Conservation (phyloP, 1,284 basidiomycete genomes). For the Moesziomyces sp. region DNA sequence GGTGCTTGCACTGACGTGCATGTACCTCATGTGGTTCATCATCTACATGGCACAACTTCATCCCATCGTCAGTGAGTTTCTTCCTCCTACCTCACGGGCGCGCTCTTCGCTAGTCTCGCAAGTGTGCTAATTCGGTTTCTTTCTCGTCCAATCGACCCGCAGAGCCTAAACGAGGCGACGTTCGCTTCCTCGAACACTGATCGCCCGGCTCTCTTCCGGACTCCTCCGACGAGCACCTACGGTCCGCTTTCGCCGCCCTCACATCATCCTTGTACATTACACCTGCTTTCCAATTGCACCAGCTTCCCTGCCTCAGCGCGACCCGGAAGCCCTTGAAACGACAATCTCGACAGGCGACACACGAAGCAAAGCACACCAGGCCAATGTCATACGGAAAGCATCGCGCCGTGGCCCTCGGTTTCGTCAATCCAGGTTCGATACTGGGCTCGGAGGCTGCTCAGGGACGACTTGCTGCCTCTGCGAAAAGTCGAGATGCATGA, state of each 20-base stretch:
- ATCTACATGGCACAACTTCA: constrained; percentile 67
- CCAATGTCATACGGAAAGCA: background rate
- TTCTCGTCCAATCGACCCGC: background rate
- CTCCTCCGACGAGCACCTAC: background rate
- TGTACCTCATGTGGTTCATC: constrained; percentile 67
- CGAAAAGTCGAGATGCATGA: constrained; percentile 27
- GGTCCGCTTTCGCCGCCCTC: background rate
- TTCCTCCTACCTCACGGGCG: background rate
- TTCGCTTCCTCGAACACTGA: constrained; percentile 56
- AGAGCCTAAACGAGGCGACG: constrained; percentile 61
- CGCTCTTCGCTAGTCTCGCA: no score
- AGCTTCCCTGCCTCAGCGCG: background rate
- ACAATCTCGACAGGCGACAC: background rate
- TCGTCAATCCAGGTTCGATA: background rate
- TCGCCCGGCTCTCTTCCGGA: background rate
- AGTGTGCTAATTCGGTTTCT: background rate
- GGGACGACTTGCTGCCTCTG: constrained; percentile 3
- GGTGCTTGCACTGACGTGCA: constrained; percentile 61
- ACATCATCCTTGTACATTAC: constrained; percentile 1
- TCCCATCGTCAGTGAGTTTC: constrained; percentile 65
- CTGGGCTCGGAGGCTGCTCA: background rate
- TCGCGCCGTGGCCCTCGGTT: background rate
- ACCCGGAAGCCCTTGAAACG: background rate
- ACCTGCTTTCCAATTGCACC: background rate
- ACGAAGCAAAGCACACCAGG: background rate